Base-by-base conservation (phyloP, 106 monocot species). In the Dactylorhiza incarnata region DNA sequence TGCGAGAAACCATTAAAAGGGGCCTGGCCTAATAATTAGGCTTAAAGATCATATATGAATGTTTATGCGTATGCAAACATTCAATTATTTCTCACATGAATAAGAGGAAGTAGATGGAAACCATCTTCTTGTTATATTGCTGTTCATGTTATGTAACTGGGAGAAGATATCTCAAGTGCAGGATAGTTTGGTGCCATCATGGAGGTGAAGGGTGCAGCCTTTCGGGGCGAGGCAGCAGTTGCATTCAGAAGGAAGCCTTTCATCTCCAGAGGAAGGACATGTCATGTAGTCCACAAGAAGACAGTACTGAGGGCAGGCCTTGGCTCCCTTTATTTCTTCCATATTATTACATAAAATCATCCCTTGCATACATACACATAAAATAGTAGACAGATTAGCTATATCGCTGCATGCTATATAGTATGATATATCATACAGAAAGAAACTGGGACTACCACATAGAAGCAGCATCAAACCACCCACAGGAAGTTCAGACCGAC, bases 201-300 rank as follows among this genome's bases (percentile, higher is more conserved):
- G 50, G 52, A 88, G 85, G 37, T 88, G 81, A 13, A 88, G 88
- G 23, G 81, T 81, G 78, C 85, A 88, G 43, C 72, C 75, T 29
- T 85, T 80, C 50, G 80, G 76, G 50, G 79, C 79, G 51, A 78
- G 23, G 68, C 83, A 85, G 67, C 88, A 88, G 73, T 85, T 88
- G 80, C 85, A 88, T 63, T 37, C 67, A 6, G 75, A 22, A n/a
- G 80, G 17, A 0, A 85, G 83, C 37, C 48, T 71, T 54, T 85
- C 15, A 5, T 59, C 48, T 16, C 85, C 85, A 48, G 84, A 79
- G 3, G 88, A 88, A 25, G 74, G 43, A 75, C 88, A 88, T 19
- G 85, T 88, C 81, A 83, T 67, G 58, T 88, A 88, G 3, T 24
- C 73, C 52, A 85, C 88, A 11, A 78, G 37, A 15, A 83, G 65